phyloP scores from a whole-genome alignment of 1,284 basidiomycete species.

The Athelia psychrophila region DNA sequence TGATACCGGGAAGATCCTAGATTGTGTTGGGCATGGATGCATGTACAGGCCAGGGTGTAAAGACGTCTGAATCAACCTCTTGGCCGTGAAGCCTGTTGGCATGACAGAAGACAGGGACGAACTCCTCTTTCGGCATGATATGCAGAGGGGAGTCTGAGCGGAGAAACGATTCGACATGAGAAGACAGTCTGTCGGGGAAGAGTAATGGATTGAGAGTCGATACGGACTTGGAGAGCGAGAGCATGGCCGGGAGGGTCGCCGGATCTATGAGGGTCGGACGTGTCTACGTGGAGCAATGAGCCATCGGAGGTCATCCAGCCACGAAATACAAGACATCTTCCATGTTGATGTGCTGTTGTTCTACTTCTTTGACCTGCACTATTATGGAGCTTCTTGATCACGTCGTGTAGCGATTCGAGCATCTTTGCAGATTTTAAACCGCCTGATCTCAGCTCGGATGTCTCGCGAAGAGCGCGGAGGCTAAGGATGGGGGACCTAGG shows the following conservation, averaged over 20 bases:
- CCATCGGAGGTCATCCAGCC: no score
- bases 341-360: constrained; percentile 19
- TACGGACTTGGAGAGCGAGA: constrained; percentile 13
- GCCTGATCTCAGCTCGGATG: constrained; percentile 27
- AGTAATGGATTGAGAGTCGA: background rate
- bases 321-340: constrained; percentile 30
- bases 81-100: no score
- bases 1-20: constrained; percentile 24
- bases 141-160: constrained; percentile 28
- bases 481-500: constrained; percentile 42
- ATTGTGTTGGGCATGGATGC: constrained; percentile 18
- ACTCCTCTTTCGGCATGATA: constrained; percentile 23
- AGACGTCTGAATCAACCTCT: background rate
- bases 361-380: constrained; percentile 18
- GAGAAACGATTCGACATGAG: constrained; percentile 32
- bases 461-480: constrained; percentile 32
- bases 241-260: constrained; percentile 17
- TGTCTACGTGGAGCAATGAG: constrained; percentile 29
- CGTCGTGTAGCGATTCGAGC: constrained; percentile 19
- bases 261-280: constrained; percentile 29
- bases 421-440: constrained; percentile 15
- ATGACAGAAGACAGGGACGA: constrained; percentile 48
- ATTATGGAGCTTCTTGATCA: constrained; percentile 15
- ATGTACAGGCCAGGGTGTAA: background rate
- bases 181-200: no score